Conservation (phyloP, 2,329 filamentous ascomycete species). For the Alternaria atra region DNA sequence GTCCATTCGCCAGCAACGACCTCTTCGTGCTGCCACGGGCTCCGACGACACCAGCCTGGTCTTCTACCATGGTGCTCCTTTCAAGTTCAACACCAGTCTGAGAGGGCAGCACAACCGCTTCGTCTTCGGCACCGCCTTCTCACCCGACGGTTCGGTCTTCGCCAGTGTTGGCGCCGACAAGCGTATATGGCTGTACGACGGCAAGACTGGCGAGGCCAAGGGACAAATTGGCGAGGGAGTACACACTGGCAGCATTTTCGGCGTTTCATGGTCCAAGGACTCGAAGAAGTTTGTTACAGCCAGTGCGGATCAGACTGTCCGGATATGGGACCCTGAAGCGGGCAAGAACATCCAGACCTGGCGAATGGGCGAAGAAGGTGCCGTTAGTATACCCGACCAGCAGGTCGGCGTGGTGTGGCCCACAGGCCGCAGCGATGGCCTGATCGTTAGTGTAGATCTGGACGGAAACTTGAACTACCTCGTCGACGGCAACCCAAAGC, state of each 20-base stretch:
- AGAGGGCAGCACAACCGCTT: constrained; percentile 85
- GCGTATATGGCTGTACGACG: constrained; percentile 93
- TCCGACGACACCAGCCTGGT: constrained; percentile 89
- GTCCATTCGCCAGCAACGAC: constrained; percentile 86
- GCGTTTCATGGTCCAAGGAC: constrained; percentile 88
- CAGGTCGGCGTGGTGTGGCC: constrained; percentile 96
- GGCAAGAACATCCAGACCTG: constrained; percentile 82
- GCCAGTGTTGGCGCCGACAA: constrained; percentile 93
- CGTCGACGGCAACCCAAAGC: constrained; percentile 72
- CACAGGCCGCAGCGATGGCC: constrained; percentile 78
- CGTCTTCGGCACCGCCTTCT: constrained; percentile 87
- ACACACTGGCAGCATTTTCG: constrained; percentile 93
- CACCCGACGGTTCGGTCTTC: constrained; percentile 81
- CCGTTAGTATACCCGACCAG: constrained; percentile 78
- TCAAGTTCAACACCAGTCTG: constrained; percentile 91
- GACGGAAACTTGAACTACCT: constrained; percentile 92
- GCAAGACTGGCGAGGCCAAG: constrained; percentile 88
- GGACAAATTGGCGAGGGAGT: constrained; percentile 80
- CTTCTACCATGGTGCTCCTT: constrained; percentile 92
- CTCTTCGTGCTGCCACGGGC: constrained; percentile 89
- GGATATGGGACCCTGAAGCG: constrained; percentile 88
- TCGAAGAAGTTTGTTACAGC: constrained; percentile 88
- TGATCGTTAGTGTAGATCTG: constrained; percentile 90
- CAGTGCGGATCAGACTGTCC: constrained; percentile 93
- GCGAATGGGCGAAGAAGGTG: constrained; percentile 80